These are phyloP conservation scores for Emmonsiellopsis sp. DNA, from an alignment of 2,329 filamentous ascomycete species.

Conservation along the genomic window DNA sequence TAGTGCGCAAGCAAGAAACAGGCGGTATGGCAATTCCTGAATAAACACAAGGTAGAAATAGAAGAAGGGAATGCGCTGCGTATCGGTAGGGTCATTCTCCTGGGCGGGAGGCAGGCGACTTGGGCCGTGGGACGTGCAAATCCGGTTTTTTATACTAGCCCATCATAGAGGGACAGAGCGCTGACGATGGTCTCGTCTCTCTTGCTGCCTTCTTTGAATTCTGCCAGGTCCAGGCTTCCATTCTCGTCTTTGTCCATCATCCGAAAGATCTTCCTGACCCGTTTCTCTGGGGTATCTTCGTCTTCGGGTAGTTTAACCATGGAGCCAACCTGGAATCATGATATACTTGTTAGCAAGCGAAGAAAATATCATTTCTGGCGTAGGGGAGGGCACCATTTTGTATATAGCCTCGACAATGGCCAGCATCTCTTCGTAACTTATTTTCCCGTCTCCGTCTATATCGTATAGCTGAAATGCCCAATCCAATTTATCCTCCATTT, in stretches of 20 bases:
- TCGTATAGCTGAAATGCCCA: conserved; percentile 99
- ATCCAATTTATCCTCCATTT: conserved; percentile 99
- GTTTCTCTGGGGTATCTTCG: conserved; percentile 97
- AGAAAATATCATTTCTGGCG: neutral
- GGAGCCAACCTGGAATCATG: conserved; percentile 68
- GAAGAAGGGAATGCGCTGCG: no score
- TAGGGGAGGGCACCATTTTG: conserved; percentile 68
- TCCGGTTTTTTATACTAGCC: conserved; percentile 58
- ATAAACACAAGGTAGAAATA: no score
- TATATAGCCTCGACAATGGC: conserved; percentile 98
- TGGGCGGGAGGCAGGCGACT: no score
- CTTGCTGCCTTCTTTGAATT: conserved; percentile 99
- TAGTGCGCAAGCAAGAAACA: no score
- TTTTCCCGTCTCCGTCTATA: conserved; percentile 97
- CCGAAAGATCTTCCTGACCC: conserved; percentile 93
- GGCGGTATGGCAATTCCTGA: no score
- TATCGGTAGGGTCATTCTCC: no score
- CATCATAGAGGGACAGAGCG: conserved; percentile 90
- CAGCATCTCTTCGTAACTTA: conserved; percentile 98
- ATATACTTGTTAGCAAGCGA: neutral
- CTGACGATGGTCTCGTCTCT: conserved; percentile 98
- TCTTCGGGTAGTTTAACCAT: conserved; percentile 99
- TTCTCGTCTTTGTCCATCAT: conserved; percentile 99
- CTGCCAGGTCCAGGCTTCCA: conserved; percentile 88
- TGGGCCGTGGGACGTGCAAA: neutral